Percentiles rank a stretch among this genome's conserved stretches.
Conservation (phyloP, 1,139 yeast genomes). For the Protomyces lactucae-debilis region DNA sequence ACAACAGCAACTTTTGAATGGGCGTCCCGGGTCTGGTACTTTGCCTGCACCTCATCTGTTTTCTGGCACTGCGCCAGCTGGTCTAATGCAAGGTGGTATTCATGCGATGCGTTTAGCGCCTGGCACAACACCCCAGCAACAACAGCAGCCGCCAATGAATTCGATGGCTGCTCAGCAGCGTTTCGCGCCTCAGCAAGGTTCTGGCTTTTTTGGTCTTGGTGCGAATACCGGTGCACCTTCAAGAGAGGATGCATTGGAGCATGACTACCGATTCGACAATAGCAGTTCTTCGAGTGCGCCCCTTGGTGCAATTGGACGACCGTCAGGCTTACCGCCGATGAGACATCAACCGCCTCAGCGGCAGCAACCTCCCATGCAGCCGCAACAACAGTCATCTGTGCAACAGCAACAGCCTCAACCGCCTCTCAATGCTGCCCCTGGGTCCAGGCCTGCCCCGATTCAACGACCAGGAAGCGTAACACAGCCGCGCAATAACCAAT, state of each 20-base stretch:
- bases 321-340: neutral
- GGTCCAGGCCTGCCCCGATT: slow-evolving; percentile 32
- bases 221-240: slow-evolving; percentile 6
- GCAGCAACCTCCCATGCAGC: slow-evolving; percentile 27
- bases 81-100: slow-evolving; percentile 4
- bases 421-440: neutral
- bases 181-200: slow-evolving; percentile 15
- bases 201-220: neutral
- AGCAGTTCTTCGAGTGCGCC: neutral
- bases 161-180: slow-evolving; percentile 12
- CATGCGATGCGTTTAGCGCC: slow-evolving; percentile 14
- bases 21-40: neutral
- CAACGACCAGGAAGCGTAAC: slow-evolving; percentile 30
- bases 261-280: slow-evolving; percentile 3
- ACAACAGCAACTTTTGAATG: neutral
- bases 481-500: slow-evolving; percentile 12
- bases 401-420: slow-evolving; percentile 20
- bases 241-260: slow-evolving; percentile 6
- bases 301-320: slow-evolving; percentile 17
- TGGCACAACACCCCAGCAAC: neutral
- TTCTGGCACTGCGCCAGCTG: neutral
- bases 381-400: neutral
- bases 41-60: neutral
- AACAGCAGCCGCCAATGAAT: neutral
- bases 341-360: slow-evolving; percentile 22